Evolutionary conservation across 108 stramenopile species (phyloP).

Genomic region (Craspedostauros australis): DNA sequence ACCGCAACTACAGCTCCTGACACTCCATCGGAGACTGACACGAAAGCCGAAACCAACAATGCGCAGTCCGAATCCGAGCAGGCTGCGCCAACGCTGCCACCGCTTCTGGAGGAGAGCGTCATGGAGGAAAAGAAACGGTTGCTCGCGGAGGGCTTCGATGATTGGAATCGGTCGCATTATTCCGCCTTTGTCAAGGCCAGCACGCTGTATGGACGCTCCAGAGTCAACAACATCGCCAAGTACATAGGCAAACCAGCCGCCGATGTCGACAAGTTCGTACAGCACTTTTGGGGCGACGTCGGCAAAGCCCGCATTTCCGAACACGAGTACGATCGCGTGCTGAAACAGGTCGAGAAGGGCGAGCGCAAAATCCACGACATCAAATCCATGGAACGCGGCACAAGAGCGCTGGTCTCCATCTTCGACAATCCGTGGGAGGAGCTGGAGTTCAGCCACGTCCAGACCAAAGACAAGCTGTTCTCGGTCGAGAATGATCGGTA

Average conservation of each 20-base stretch:
- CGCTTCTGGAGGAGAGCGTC: conserved; percentile 54
- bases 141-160: conserved; percentile 79
- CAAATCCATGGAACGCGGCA: conserved; percentile 59
- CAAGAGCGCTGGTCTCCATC: conserved; percentile 55
- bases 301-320: conserved; percentile 72
- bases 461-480: conserved; percentile 61
- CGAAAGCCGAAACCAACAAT: no score
- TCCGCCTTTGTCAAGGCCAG: conserved; percentile 74
- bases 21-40: no score
- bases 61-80: conserved; percentile 28
- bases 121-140: conserved; percentile 62
- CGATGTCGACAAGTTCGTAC: conserved; percentile 46
- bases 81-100: conserved; percentile 31
- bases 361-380: conserved; percentile 76
- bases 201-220: conserved; percentile 44
- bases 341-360: conserved; percentile 75
- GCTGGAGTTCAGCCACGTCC: conserved; percentile 70
- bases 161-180: conserved; percentile 87
- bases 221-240: conserved; percentile 51
- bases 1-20: no score
- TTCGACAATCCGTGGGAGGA: conserved; percentile 89
- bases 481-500: conserved; percentile 53
- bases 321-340: conserved; percentile 82
- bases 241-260: conserved; percentile 67
- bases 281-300: conserved; percentile 71